These are phyloP conservation scores for Podospora didyma DNA, from an alignment of 495 filamentous ascomycete species.

Conservation along the genomic window DNA sequence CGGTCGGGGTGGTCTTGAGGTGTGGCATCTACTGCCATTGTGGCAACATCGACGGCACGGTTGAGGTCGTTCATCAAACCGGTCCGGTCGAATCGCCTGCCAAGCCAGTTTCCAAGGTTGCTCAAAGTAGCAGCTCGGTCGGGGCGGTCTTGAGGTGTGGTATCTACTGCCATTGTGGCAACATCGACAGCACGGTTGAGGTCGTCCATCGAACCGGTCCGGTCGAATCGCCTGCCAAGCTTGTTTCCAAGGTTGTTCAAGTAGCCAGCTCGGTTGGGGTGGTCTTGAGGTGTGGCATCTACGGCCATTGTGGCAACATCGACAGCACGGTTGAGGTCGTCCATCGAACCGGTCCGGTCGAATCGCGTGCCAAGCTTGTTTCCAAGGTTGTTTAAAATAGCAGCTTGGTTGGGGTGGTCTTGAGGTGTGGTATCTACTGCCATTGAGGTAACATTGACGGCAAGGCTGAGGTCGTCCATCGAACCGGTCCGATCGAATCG, in stretches of 20 bases:
- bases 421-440: slow-evolving; percentile 6
- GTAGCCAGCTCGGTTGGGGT: neutral
- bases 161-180: neutral
- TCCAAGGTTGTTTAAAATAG: neutral
- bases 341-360: slow-evolving; percentile 1
- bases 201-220: neutral
- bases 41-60: too few species aligned
- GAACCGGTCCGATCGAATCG: neutral
- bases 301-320: slow-evolving; percentile 1
- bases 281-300: slow-evolving; percentile 1
- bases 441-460: neutral
- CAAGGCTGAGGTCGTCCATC: neutral
- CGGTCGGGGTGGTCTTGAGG: too few species aligned
- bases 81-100: slow-evolving; percentile 2
- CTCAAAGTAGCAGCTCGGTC: slow-evolving; percentile 4
- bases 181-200: neutral
- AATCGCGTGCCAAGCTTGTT: neutral
- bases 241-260: neutral
- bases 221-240: neutral
- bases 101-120: slow-evolving; percentile 6
- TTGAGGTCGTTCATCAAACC: slow-evolving; percentile 8
- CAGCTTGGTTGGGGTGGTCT: slow-evolving; percentile 1
- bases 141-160: slow-evolving; percentile 2
- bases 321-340: slow-evolving; percentile 2
- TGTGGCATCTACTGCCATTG: too few species aligned